Base-by-base conservation (phyloP, 148 eudicot genomes). In the Euryodendron excelsum region DNA sequence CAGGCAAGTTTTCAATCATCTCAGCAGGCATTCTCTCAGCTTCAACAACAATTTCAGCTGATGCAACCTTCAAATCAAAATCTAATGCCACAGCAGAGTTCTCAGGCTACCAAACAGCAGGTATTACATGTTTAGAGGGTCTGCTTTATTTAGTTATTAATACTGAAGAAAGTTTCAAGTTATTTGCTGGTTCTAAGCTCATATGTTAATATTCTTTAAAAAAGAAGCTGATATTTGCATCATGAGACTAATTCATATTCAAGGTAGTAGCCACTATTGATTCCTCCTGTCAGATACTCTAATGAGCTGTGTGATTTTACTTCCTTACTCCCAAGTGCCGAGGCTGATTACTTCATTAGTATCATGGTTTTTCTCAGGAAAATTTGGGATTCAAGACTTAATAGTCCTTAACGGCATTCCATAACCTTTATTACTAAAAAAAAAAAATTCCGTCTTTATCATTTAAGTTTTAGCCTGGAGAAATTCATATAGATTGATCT, bases 1-100 rank as follows among this genome's bases (percentile, higher is more conserved):
- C 94, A 93, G 85, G 99, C 97, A 18, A 93, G 93, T 56, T 90
- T 88, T 47, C 98, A 96, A 78, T 90, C 99, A 73, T 93, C 99
- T 39, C 94, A 93, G 79, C 93, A 90, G 82, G 87, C 94, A 41
- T 81, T 93, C 63, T 86, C 92, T 71, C 97, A 96, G 82, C 92
- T 96, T 82, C 99, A 92, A 69, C 99, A 93, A 69, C 97, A 96
- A 76, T 75, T 89, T 73, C 97, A 93, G 82, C 81, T 88, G 86
- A 92, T 91, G 87, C 99, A 93, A 77, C 98, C 99, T 52, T 77
- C 96, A 61, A 84, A 76, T 79, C 98, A 88, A 50, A 90, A 77
- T 79, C 72, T 84, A 74, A 72, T 80, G 52, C 33, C 76, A 36
- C 97, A 85, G 76, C 96, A 91, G 78, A 77, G 81, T 76, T 81